Evolutionary conservation across 148 eudicot species (phyloP), one percentile per base, ranked within the genome.

Genomic region (Vaccinium myrtillus): DNA sequence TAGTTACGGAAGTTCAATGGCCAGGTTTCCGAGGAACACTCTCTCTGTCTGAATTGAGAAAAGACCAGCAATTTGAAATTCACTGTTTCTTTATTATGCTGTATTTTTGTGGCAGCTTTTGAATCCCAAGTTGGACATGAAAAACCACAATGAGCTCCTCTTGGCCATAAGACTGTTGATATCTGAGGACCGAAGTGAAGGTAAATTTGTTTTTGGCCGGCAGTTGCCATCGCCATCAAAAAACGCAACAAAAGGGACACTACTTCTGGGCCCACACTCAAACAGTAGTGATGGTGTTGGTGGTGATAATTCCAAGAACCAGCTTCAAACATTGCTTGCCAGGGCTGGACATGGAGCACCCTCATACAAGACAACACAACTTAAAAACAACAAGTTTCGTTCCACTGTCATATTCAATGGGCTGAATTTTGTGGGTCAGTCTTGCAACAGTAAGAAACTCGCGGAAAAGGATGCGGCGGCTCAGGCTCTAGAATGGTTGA

Each of bases 401-500:
- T 84, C 98, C 49, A 92, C 91, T n/a, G 99, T 95, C 51, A 21
- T 81, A 13, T 91, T 97, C 87, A 97, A 92, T 65, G 94, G 96
- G 32, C 81, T 97, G 87, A 92, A 95, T 85, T 97, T 97, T 88
- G 89, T 88, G 14, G 96, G 99, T 25, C 91, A 88, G 84, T 93
- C 99, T 77, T 86, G 91, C 86, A 90, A 85, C 83, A 97, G 84
- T 87, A 97, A 95, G 87, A 97, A 93, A 90, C 90, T 86, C 75
- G 98, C 99, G 5, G 99, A 97, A 85, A 97, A 97, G 82, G 95
- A 93, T 82, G 99, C 98, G 6, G 99, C 99, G 67, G 88, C 92
- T 49, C 94, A 93, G 87, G 99, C 98, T 85, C 59, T 97, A 54
- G 87, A 85, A 82, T 97, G 95, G 98, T 85, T 97, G 91, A 93